Base-by-base conservation (phyloP, 2,329 filamentous ascomycete genomes). In the Fusarium sp. region DNA sequence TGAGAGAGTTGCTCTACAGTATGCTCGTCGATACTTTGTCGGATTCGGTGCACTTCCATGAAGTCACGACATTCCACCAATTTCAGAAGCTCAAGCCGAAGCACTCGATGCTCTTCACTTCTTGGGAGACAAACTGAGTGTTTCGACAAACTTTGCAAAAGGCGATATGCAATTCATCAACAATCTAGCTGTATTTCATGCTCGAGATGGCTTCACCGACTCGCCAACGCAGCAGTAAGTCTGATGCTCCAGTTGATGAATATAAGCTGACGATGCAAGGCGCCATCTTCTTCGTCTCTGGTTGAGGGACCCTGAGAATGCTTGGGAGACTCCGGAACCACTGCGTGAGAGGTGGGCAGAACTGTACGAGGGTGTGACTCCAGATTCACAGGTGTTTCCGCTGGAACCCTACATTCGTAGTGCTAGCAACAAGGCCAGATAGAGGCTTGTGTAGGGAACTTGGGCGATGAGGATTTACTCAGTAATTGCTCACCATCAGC, bases 111-210 rank as follows among this genome's bases (percentile, higher is more conserved):
- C 85, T 1, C 72, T 88, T 36, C 85, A 88, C 67, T 86, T 84
- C 59, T 78, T 84, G 0, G 86, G 85, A 5, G 83, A 86, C 47
- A 83, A 81, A 48, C 81, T 83, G 53, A 81, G 80, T 11, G 80
- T 85, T 7, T 79, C 83, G 6, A 84, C 85, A 8, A 77, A 84
- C 41, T 85, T 87, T 38, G 80, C 83, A 28, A 82, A 83, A 42
- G 86, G 86, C 0, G 87, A 89, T 72, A 84, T 90, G 26, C 85
- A 86, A 61, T 89, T 85, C 59, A 81, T 87, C 35, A 89, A 89
- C 70, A 89, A 90, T 72, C 75, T 88, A 6, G 84, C 84, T 14
- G 70, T 90, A 1, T 84, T 89, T 24, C 88, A 90, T 61, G 84
- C 85, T 0, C 81, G 88, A 2, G 85, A 85, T 33, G 84, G 80